phyloP scores from a whole-genome alignment of 1,284 basidiomycete genomes.

The Porogramme epimiltina region DNA sequence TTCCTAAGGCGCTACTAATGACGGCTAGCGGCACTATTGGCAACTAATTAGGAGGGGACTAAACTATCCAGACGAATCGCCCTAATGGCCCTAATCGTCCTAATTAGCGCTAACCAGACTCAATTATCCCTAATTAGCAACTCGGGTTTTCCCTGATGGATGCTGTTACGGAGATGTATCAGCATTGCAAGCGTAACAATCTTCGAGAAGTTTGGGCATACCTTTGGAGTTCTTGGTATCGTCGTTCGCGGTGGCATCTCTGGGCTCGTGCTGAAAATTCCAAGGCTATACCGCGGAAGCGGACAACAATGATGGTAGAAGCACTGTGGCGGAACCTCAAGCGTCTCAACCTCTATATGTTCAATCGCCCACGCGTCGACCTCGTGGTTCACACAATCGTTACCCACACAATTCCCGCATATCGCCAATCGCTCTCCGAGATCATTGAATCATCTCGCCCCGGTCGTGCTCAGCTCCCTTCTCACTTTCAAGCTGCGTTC shows the following conservation, averaged over 20 bases:
- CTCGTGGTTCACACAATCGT: conserved; percentile 7
- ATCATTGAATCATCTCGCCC: neutral
- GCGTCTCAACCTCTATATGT: conserved; percentile 7
- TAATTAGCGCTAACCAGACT: too few species aligned
- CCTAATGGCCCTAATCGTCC: too few species aligned
- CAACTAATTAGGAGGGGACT: too few species aligned
- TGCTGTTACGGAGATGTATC: conserved; percentile 18
- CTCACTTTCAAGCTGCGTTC: neutral
- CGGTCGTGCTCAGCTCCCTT: neutral
- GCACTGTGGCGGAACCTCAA: conserved; percentile 18
- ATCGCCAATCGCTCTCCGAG: conserved; percentile 2
- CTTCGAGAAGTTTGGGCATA: conserved; percentile 20
- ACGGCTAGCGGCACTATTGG: too few species aligned
- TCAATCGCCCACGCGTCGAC: conserved; percentile 17
- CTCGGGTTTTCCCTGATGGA: too few species aligned
- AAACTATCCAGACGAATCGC: too few species aligned
- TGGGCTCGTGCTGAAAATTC: conserved; percentile 13
- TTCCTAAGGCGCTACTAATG: too few species aligned
- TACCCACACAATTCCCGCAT: conserved; percentile 10
- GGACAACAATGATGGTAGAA: conserved; percentile 23
- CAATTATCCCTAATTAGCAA: too few species aligned
- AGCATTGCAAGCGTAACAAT: conserved; percentile 10
- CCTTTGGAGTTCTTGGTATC: conserved; percentile 22
- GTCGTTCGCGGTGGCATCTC: conserved; percentile 7
- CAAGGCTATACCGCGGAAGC: conserved; percentile 4